phyloP scores from a whole-genome alignment of 306 rosid genomes.

The Fragaria ananassa region DNA sequence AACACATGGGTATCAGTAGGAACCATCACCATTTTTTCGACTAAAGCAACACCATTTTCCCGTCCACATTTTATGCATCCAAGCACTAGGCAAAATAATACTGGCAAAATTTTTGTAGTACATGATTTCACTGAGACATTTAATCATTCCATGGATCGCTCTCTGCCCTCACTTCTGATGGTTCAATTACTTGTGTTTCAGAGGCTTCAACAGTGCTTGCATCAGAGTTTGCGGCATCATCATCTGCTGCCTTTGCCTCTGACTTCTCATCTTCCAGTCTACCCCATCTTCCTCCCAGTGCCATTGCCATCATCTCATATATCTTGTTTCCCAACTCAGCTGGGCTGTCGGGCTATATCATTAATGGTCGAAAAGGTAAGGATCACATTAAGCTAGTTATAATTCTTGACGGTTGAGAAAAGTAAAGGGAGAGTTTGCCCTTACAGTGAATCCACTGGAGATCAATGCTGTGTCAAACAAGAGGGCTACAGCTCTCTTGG shows the following conservation, averaged over 20 bases:
- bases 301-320: conserved; percentile 95
- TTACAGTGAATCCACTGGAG: conserved; percentile 95
- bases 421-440: not conserved
- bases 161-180: conserved; percentile 85
- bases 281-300: conserved; percentile 98
- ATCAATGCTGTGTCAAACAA: conserved; percentile 85
- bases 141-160: conserved; percentile 88
- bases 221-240: conserved; percentile 31
- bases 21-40: not conserved
- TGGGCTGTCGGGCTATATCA: conserved; percentile 92
- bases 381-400: not conserved
- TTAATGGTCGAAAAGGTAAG: conserved; percentile 3
- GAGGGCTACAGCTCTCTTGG: conserved; percentile 85
- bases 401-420: no score
- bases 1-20: not conserved
- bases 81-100: not conserved
- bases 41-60: not conserved
- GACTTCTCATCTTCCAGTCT: conserved; percentile 55
- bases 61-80: not conserved
- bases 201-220: conserved; percentile 30
- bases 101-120: conserved; percentile 31
- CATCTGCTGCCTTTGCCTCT: conserved; percentile 15
- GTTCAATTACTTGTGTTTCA: conserved; percentile 67
- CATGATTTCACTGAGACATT: not conserved
- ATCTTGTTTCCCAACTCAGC: conserved; percentile 90